phyloP scores from a whole-genome alignment of 1,284 basidiomycete genomes.

The Pseudozyma pruni region DNA sequence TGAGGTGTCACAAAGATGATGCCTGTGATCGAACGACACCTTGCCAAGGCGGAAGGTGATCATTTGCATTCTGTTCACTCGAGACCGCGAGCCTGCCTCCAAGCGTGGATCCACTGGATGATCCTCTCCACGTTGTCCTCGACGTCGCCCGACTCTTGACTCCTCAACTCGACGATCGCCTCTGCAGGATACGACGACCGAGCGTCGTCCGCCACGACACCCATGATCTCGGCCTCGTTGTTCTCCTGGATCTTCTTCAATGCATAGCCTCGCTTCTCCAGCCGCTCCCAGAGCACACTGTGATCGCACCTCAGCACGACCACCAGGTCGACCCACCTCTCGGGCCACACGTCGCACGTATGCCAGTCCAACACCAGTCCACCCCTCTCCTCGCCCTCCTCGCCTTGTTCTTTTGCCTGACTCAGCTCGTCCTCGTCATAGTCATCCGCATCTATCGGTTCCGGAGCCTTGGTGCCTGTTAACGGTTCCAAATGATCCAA shows the following conservation, averaged over 20 bases:
- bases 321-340: conserved; percentile 96
- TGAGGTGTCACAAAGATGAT: too few species aligned
- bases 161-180: conserved; percentile 86
- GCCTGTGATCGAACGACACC: background rate
- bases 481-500: conserved; percentile 61
- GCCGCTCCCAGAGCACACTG: conserved; percentile 84
- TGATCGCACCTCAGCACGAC: conserved; percentile 93
- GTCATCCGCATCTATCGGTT: conserved; percentile 49
- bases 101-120: conserved; percentile 83
- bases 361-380: conserved; percentile 97
- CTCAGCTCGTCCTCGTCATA: conserved; percentile 13
- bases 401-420: conserved; percentile 23
- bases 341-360: conserved; percentile 91
- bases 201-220: conserved; percentile 88
- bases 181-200: conserved; percentile 82
- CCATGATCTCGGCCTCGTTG: conserved; percentile 98
- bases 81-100: conserved; percentile 74
- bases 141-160: conserved; percentile 82
- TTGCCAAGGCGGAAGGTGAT: background rate
- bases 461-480: conserved; percentile 57
- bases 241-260: conserved; percentile 97
- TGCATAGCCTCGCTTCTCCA: conserved; percentile 89
- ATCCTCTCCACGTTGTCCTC: conserved; percentile 87
- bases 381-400: conserved; percentile 53
- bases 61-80: conserved; percentile 10